Base-by-base conservation (phyloP, 345 rosid genomes). In the Eucalyptus pauciflora region DNA sequence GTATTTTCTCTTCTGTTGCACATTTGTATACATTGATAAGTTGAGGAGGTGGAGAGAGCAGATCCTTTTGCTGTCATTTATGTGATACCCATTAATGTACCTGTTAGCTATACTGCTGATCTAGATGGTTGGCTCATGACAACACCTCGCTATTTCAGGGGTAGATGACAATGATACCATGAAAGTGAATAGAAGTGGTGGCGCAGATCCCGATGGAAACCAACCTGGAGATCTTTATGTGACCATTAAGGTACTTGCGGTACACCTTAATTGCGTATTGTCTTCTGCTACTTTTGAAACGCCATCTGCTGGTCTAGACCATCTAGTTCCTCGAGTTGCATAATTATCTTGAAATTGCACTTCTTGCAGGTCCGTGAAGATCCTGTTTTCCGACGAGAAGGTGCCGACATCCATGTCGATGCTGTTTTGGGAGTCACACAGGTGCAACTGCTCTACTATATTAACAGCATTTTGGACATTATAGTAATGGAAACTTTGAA, bases 211-310 rank as follows among this genome's bases (percentile, higher is more conserved):
- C 86, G 99, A 98, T 45, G 94, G 95, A 93, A 94, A 93, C 91
- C 99, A 97, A 89, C 99, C 99, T 45, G 99, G 99, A 87, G 99
- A 98, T 94, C 98, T 98, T 58, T 94, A 90, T 86, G 99, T 97
- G 62, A 90, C 94, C 62, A 91, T 98, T 86, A 98, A 93, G 99
- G 99, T 96, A 88, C 80, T 54, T 45, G 50, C 15, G 1, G 48
- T 76, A 76, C 85, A 18, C 33, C 50, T 15, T 56, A n/a, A 51
- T 17, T 85, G 56, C 6, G 89, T 89, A 37, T 87, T 80, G 48
- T 89, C 81, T 86, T 64, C 87, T 86, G 58, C 87, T 76, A 41
- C 83, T 76, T 76, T 37, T 41, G 83, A 76, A 76, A 76, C 8
- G 3, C 48, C 16, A 41, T 41, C 85, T 76, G 85, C 48, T 60